Evolutionary conservation across 805 yeast species (phyloP), one percentile per base, ranked within the genome.

Genomic region (Saturnispora mendoncae): DNA sequence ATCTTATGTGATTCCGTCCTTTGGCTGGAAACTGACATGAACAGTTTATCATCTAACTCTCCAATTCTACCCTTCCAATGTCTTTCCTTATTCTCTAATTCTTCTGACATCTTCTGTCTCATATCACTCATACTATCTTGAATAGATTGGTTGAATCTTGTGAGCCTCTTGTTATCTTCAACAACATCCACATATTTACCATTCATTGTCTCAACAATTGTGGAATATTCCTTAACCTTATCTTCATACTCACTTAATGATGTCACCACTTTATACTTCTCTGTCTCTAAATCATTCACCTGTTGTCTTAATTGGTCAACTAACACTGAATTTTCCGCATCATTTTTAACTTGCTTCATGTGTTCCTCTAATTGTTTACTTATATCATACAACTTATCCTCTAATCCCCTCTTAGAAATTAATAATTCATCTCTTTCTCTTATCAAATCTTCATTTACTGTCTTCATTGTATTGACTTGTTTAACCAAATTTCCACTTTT

Each of bases 131-230:
- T 62, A 48, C 74, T 72, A 13, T 45, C 42, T 39, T 62, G 67
- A 46, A 82, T 58, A 37, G 76, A 75, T 27, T 60, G 60, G 50
- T 80, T 76, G 45, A 68, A 69, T 46, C 68, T 78, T 21, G 71
- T 73, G 33, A 82, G 54, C 1, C 81, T 71, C 51, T 76, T 78
- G 51, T 79, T 81, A 53, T 83, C 92, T 56, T 83, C 85, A 19
- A 66, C 61, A 4, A 78, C 58, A 38, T 77, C 74, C 43, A 79
- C 62, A 30, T 72, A 69, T 35, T 76, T 76, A 34, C 72, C 71
- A 45, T 77, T 71, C 41, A 71, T 64, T 12, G 56, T 56, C 33
- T 65, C 68, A 10, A 45, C 15, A 43, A 56, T 50, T 14, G 47
- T 21, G 3, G 49, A 42, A 4, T 41, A 29, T 5, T 34, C 15